Base-by-base conservation (phyloP, 495 filamentous ascomycete genomes). In the Podospora sp. region DNA sequence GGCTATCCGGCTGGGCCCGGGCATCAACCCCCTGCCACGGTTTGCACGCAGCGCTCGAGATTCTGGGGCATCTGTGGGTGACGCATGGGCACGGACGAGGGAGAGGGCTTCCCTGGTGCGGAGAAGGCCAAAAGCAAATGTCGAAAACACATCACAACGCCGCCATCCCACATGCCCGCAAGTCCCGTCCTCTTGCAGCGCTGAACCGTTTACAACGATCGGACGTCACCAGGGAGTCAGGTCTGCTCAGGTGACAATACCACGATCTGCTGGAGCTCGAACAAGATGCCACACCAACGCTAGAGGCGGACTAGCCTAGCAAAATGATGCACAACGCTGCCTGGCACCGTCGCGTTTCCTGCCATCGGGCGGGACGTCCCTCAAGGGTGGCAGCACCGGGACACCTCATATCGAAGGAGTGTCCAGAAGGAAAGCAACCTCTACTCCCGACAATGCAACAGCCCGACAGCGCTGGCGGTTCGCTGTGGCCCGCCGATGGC, bases 251-350 rank as follows among this genome's bases (percentile, higher is more conserved):
- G 29, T 64, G 62, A 64, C 62, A 53, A 56, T 26, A 25, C 51
- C 29, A 49, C 51, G 62, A 57, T 57, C 62, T 55, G 62, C 35
- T 49, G 62, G 35, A 26, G 20, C 14, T n/a, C 36, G 33, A 62
- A 36, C 33, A 21, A 62, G 40, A 62, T 62, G 60, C n/a, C 61
- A 63, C 25, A 52, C 61, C 49, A 63, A 63, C 46, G 61, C 59
- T 53, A 27, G 26, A 51, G 49, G 20, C 16, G 61, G 61, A n/a
- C 36, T 25, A 49, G 29, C 20, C 29, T 22, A 22, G 18, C 29
- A 20, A 26, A 27, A 16, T 60, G 58, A 36, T 8, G 29, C 27
- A 14, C 12, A 11, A 46, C 40, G 40, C 40, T 14, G 27, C 6
- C 27, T 25, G 33, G 21, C 59, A 35, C 25, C 20, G 8, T 16